These are phyloP conservation scores for Tuber calosporum DNA, from an alignment of 495 filamentous ascomycete genomes.

Conservation along the genomic window DNA sequence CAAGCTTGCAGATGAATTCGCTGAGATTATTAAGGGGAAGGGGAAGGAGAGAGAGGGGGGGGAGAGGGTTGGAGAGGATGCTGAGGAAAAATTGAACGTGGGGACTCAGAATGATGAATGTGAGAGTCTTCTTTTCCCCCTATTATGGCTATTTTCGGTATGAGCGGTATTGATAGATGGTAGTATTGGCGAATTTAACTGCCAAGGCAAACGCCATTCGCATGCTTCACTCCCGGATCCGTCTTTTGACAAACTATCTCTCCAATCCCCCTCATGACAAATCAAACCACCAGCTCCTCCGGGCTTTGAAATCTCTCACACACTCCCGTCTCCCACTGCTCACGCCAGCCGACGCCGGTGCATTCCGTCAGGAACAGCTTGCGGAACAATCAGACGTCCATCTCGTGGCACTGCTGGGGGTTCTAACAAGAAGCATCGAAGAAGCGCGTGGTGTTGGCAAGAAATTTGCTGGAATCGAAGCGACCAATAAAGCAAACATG, in stretches of 20 bases:
- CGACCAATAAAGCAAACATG: conserved; percentile 41
- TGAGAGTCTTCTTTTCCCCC: conserved; percentile 36
- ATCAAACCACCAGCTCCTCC: conserved; percentile 52
- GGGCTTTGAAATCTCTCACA: conserved; percentile 57
- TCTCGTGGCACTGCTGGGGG: conserved; percentile 62
- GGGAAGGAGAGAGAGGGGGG: conserved; percentile 43
- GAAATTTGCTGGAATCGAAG: conserved; percentile 61
- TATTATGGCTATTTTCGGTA: background rate
- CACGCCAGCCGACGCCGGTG: conserved; percentile 49
- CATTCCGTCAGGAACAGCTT: conserved; percentile 53
- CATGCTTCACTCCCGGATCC: conserved; percentile 79
- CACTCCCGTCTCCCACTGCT: conserved; percentile 57
- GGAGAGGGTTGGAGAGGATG: conserved; percentile 42
- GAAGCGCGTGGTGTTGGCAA: conserved; percentile 62
- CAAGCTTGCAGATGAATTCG: conserved; percentile 41
- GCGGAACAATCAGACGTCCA: conserved; percentile 71
- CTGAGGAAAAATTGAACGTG: conserved; percentile 12
- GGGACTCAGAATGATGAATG: conserved; percentile 42
- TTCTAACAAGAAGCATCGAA: conserved; percentile 59
- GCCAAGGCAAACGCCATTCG: conserved; percentile 86
- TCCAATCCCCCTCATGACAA: conserved; percentile 53
- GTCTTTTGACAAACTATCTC: conserved; percentile 74
- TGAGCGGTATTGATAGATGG: conserved; percentile 1
- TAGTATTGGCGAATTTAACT: conserved; percentile 63
- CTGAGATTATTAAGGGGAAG: conserved; percentile 40